Conservation (phyloP, 345 rosid genomes). For the Pistacia vera region DNA sequence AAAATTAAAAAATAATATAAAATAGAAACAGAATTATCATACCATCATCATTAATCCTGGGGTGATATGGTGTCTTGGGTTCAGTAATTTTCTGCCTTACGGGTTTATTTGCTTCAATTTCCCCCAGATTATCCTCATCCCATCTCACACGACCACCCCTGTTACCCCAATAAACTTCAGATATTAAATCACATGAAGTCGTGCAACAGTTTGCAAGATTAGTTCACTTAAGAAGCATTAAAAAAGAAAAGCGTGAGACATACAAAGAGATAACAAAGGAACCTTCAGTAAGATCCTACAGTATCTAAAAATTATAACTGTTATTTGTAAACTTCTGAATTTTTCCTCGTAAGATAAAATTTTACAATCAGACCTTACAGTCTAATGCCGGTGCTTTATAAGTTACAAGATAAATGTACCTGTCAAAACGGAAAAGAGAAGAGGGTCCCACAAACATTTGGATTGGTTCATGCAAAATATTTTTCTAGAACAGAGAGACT, state of each 20-base stretch:
- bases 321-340: neutral
- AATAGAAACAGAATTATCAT: constrained; percentile 23
- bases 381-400: neutral
- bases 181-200: neutral
- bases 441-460: neutral
- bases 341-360: neutral
- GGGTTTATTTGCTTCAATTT: constrained; percentile 96
- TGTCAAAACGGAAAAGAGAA: neutral
- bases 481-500: constrained; percentile 5
- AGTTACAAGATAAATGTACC: neutral
- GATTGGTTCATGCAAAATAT: neutral
- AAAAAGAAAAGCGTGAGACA: neutral
- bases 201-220: neutral
- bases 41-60: constrained; percentile 92
- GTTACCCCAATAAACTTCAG: constrained; percentile 29
- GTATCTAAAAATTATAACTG: neutral
- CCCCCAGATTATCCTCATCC: constrained; percentile 85
- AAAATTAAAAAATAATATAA: neutral
- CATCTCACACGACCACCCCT: constrained; percentile 77
- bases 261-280: neutral
- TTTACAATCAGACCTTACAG: neutral
- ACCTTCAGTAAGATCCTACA: neutral
- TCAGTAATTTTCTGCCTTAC: constrained; percentile 97
- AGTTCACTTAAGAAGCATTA: neutral
- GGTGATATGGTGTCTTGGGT: constrained; percentile 97